phyloP scores from a whole-genome alignment of 2,329 filamentous ascomycete genomes.

The Pseudovirgaria hyperparasitica region DNA sequence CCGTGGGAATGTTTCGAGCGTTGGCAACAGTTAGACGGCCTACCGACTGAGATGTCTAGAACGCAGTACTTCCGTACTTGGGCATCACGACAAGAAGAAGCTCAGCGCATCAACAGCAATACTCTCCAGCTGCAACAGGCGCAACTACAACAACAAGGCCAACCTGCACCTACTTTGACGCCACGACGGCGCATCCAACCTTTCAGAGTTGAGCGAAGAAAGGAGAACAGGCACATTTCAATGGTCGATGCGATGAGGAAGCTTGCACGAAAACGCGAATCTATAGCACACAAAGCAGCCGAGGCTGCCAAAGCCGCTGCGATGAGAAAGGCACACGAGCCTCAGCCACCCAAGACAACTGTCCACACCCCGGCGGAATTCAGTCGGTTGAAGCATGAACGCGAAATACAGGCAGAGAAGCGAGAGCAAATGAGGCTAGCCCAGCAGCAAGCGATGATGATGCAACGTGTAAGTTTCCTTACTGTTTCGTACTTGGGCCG shows the following conservation, averaged over 20 bases:
- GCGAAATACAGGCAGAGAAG: constrained; percentile 68
- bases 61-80: constrained; percentile 86
- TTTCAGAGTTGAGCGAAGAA: constrained; percentile 71
- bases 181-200: constrained; percentile 63
- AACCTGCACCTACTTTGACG: constrained; percentile 37
- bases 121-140: constrained; percentile 43
- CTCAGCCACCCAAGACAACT: constrained; percentile 43
- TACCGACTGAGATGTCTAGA: constrained; percentile 88
- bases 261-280: constrained; percentile 85
- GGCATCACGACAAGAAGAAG: constrained; percentile 49
- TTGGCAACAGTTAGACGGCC: constrained; percentile 83
- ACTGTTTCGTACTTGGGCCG: background rate
- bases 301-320: constrained; percentile 58
- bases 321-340: constrained; percentile 68
- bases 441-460: constrained; percentile 41
- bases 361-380: constrained; percentile 79
- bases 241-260: constrained; percentile 94
- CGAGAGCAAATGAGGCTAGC: constrained; percentile 40
- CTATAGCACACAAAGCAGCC: constrained; percentile 72
- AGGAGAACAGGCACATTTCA: constrained; percentile 74
- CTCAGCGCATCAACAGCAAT: constrained; percentile 45
- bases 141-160: constrained; percentile 41
- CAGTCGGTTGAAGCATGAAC: constrained; percentile 76
- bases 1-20: constrained; percentile 98
- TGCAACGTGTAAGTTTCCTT: constrained; percentile 31